Conservation (phyloP, 352 stramenopile genomes). For the Detonula confervacea region DNA sequence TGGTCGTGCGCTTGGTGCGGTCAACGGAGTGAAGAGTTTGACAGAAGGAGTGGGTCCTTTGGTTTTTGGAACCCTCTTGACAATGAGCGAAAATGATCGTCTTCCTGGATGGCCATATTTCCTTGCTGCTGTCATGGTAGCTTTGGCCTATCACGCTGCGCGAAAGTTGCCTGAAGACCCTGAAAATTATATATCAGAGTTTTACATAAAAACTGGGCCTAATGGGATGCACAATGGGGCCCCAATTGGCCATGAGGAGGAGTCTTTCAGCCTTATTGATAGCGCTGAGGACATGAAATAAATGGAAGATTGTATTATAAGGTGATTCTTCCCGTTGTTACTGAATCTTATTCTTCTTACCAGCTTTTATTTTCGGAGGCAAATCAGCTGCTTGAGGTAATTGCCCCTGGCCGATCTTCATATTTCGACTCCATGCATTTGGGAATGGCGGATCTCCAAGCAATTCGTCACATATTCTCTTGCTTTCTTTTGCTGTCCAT, state of each 20-base stretch:
- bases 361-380: too few species aligned
- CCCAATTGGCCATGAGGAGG: slow-evolving; percentile 26
- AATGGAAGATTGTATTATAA: slow-evolving; percentile 12
- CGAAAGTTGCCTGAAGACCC: slow-evolving; percentile 52
- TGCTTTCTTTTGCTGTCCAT: slow-evolving; percentile 58
- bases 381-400: background rate
- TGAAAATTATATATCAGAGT: slow-evolving; percentile 12
- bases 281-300: slow-evolving; percentile 33
- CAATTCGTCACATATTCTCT: slow-evolving; percentile 39
- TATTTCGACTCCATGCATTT: slow-evolving; percentile 66
- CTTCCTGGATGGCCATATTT: slow-evolving; percentile 82
- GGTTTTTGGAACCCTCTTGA: slow-evolving; percentile 75
- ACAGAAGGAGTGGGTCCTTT: slow-evolving; percentile 86
- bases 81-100: slow-evolving; percentile 66
- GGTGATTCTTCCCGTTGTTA: background rate
- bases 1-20: slow-evolving; percentile 86
- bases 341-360: background rate
- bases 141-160: slow-evolving; percentile 56
- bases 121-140: slow-evolving; percentile 62
- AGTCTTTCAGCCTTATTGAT: slow-evolving; percentile 48
- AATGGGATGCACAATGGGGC: background rate
- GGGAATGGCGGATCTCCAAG: slow-evolving; percentile 62
- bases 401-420: slow-evolving; percentile 20
- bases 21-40: slow-evolving; percentile 89
- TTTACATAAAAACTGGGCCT: background rate